A percentile compares a stretch with the other conserved stretches of the same genome.
phyloP scores from a whole-genome alignment of 139 green algal genomes.

The Gonium pectorale region DNA sequence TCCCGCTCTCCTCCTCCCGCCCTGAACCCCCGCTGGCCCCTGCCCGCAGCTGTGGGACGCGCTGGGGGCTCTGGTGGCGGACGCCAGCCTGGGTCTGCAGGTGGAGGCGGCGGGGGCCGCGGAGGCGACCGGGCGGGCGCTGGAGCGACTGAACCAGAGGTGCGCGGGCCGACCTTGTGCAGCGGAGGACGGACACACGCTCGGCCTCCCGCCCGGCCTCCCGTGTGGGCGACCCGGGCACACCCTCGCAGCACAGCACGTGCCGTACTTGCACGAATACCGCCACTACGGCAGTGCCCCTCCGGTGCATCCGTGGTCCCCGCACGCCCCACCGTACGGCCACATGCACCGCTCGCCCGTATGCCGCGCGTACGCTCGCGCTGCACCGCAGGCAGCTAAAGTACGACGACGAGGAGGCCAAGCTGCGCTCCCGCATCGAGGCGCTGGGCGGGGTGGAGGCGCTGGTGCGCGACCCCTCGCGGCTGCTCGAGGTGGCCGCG shows the following conservation, averaged over 20 bases:
- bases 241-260: too few relatives aligned
- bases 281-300: too few relatives aligned
- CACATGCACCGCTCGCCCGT: too few relatives aligned
- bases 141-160: slow-evolving; percentile 22
- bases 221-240: too few relatives aligned
- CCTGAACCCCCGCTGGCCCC: too few relatives aligned
- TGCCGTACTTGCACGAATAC: too few relatives aligned
- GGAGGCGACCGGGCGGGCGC: not conserved
- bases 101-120: not conserved
- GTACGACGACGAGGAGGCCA: slow-evolving; percentile 34
- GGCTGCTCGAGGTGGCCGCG: slow-evolving; percentile 9
- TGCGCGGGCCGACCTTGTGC: too few relatives aligned
- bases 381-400: not conserved
- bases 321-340: too few relatives aligned
- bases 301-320: too few relatives aligned
- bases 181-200: too few relatives aligned
- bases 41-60: slow-evolving; percentile 36
- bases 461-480: slow-evolving; percentile 2
- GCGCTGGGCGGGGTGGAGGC: slow-evolving; percentile 46
- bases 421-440: slow-evolving; percentile 34
- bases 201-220: too few relatives aligned
- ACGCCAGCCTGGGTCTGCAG: slow-evolving; percentile 33
- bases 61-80: slow-evolving; percentile 28
- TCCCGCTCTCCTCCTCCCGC: too few relatives aligned
- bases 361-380: not conserved